Percentiles rank a stretch among this genome's conserved stretches.
Evolutionary conservation across 805 yeast species (phyloP).

Genomic region (Metschnikowia chrysomelidarum): DNA sequence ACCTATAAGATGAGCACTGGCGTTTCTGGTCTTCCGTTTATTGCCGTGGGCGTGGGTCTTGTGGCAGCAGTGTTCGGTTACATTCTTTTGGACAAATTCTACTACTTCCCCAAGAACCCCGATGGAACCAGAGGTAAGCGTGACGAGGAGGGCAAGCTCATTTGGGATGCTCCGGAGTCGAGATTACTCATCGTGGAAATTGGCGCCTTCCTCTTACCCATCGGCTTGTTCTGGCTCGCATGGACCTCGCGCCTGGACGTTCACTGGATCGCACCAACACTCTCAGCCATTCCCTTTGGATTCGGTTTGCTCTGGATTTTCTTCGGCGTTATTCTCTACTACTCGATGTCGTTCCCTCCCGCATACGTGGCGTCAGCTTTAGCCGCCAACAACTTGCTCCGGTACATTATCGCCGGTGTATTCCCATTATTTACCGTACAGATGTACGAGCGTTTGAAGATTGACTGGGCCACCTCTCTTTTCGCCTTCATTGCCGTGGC

Average conservation of each 20-base stretch:
- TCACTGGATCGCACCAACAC: constrained; percentile 76
- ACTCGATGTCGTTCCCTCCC: constrained; percentile 72
- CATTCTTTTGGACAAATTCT: constrained; percentile 45
- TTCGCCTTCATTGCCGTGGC: constrained; percentile 66
- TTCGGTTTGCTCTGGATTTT: constrained; percentile 71
- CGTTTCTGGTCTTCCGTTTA: constrained; percentile 64
- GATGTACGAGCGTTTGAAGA: constrained; percentile 69
- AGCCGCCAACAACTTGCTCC: constrained; percentile 80
- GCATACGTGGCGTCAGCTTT: constrained; percentile 78
- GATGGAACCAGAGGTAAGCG: constrained; percentile 59
- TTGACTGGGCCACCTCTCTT: constrained; percentile 77
- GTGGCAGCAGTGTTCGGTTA: constrained; percentile 53
- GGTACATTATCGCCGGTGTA: constrained; percentile 73
- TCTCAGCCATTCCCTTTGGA: constrained; percentile 79
- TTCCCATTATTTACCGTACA: constrained; percentile 86
- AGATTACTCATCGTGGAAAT: constrained; percentile 59
- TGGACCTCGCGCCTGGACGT: constrained; percentile 64
- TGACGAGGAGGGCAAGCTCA: constrained; percentile 54
- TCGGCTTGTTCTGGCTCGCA: constrained; percentile 75
- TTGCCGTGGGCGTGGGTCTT: constrained; percentile 71
- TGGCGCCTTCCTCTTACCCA: constrained; percentile 66
- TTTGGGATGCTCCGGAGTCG: constrained; percentile 59
- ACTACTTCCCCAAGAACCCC: constrained; percentile 54
- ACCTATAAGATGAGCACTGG: constrained; percentile 59
- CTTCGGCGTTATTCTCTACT: constrained; percentile 66